Base-by-base conservation (phyloP, 202 grass and related monocot species). In the Zizania palustris region DNA sequence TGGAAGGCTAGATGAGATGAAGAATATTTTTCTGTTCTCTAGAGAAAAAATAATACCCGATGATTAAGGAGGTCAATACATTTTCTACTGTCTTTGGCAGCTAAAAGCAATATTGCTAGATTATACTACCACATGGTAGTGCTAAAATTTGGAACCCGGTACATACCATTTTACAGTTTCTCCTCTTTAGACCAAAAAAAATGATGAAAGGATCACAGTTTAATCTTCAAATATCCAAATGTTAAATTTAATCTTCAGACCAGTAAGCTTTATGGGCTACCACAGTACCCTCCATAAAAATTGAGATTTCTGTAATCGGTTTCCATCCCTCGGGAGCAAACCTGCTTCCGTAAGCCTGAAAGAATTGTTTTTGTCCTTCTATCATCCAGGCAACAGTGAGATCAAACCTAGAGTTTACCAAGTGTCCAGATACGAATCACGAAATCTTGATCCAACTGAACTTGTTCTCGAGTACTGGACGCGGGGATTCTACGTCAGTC, bases 401-500 rank as follows among this genome's bases (percentile, higher is more conserved):
- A 12, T 16, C n/a, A 41, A 37, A 46, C 66, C 20, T 9, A 45
- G 19, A 37, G 34, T 38, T 58, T 66, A 21, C 18, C 13, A 8
- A 28, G 28, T 28, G 28, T 28, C 60, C 63, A 22, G 44, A 42
- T 21, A 21, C 11, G n/a, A 22, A 63, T 44, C 11, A 67, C 13
- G 6, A 41, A 15, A 38, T 56, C 49, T 59, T 62, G 42, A 57
- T n/a, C 42, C 2, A 9, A 39, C 4, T 28, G 7, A 61, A 35
- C 53, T 5, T 56, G 28, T 14, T 43, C 53, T 58, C 11, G 60
- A 48, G 3, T 13, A 48, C 21, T 12, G 34, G 48, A 5, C 36
- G 6, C 35, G 22, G 50, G 35, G 73, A 80, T 50, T 80, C 57
- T 43, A 65, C 3, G 39, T 2, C 58, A 36, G 22, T 8, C 72